A percentile compares a stretch with the other conserved stretches of the same genome.
These are phyloP conservation scores for Linnemannia elongata DNA, from an alignment of 192 early-diverging fungal genomes.

Conservation along the genomic window DNA sequence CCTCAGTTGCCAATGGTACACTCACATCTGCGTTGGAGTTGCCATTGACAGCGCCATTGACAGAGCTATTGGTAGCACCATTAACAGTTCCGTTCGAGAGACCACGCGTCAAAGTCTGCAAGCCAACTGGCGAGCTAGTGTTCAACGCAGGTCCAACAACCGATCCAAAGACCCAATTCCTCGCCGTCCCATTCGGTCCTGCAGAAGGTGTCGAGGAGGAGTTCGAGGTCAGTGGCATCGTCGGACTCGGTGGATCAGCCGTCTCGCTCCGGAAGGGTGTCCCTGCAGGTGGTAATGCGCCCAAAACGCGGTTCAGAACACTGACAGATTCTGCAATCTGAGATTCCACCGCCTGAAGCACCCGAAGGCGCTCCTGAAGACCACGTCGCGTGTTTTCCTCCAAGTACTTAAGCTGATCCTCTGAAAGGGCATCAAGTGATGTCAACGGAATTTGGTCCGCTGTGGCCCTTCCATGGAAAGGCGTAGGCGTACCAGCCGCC, in stretches of 20 bases:
- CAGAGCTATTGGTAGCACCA: too few relatives aligned
- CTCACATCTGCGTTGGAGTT: background rate
- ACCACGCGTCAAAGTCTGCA: constrained; percentile 9
- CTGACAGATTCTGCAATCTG: constrained; percentile 70
- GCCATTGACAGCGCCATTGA: background rate
- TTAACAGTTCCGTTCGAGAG: background rate
- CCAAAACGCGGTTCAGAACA: constrained; percentile 57
- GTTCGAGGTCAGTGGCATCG: background rate
- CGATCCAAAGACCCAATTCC: constrained; percentile 18
- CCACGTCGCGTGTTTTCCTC: constrained; percentile 70
- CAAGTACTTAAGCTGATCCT: constrained; percentile 70
- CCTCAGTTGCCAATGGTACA: too few relatives aligned
- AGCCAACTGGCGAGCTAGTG: constrained; percentile 16
- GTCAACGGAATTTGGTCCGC: constrained; percentile 40
- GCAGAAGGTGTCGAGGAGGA: constrained; percentile 4
- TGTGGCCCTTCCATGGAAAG: constrained; percentile 17
- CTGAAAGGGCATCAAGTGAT: constrained; percentile 62
- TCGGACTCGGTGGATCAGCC: constrained; percentile 46
- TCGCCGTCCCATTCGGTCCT: constrained; percentile 14
- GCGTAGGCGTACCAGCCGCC: background rate
- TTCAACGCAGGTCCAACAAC: background rate
- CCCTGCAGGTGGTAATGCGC: constrained; percentile 53
- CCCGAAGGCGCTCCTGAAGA: constrained; percentile 73
- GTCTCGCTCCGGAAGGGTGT: constrained; percentile 24
- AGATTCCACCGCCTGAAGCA: constrained; percentile 70